Base-by-base conservation (phyloP, 306 rosid genomes). In the Amphicarpaea edgeworthii region DNA sequence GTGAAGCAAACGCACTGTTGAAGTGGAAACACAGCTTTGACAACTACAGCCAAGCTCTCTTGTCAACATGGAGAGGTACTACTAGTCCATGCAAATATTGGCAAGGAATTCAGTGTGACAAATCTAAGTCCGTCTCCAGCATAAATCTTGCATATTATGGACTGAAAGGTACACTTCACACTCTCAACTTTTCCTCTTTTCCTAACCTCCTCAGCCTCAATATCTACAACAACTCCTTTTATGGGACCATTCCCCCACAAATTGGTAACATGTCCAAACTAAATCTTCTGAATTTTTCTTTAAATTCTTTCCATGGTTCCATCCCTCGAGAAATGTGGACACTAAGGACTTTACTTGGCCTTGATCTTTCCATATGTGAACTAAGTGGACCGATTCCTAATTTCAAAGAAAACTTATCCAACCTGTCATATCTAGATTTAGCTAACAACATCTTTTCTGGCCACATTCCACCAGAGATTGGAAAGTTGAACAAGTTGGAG, bases 151-250 rank as follows among this genome's bases (percentile, higher is more conserved):
- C 49, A 47, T 24, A 26, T 17, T 24, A 34, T 37, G 66, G 72
- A 38, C 72, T 78, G 0, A 24, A 8, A 49, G 82, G 72, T 70
- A 78, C 77, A 70, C 82, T 70, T 3, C 55, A 50, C 46, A 23
- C 54, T 16, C 72, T 78, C 28, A 60, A 8, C n/a, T 78, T 78
- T 30, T 70, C 82, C 10, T 16, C 65, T 15, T 23, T 78, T 43
- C 71, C 77, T 12, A 78, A 78, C 54, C 82, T 70, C 54, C 28
- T 37, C 6, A 34, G 12, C 55, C 8, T 78, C 21, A 24, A 78
- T 9, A 46, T 78, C 16, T 47, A n/a, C 9, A 7, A 6, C 40
- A 78, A 78, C 77, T 6, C 1, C 2, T 30, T 30, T 30, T 30
- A 30, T 30, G 34, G 34, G 0, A 30, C 34, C 34, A 30, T 30